Percentiles rank a stretch among this genome's conserved stretches.
Conservation (phyloP, 345 rosid genomes). For the Dipteronia sinensis region DNA sequence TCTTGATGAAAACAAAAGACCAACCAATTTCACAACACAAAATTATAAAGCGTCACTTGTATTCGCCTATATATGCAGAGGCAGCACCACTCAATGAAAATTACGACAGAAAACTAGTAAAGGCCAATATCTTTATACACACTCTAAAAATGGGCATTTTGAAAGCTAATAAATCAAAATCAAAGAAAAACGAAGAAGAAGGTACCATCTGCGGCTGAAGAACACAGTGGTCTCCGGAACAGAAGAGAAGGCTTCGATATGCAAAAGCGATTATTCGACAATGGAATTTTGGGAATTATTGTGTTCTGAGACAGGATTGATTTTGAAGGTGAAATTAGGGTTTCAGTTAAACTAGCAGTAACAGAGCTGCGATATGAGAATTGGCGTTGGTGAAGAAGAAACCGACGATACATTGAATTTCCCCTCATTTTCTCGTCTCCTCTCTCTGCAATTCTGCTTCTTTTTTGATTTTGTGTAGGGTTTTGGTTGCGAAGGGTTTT, state of each 20-base stretch:
- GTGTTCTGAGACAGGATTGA: neutral
- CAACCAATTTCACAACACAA: too few species aligned
- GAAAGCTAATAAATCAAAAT: neutral
- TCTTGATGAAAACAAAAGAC: too few species aligned
- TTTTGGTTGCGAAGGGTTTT: neutral
- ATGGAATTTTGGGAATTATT: neutral
- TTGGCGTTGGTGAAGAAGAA: neutral
- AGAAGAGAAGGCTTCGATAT: neutral
- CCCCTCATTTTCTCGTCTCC: constrained; percentile 13
- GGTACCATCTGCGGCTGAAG: neutral
- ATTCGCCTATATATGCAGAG: too few species aligned
- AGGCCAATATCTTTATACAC: too few species aligned
- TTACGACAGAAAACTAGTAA: too few species aligned
- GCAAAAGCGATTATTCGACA: neutral
- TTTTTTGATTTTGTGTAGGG: neutral
- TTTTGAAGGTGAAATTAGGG: neutral
- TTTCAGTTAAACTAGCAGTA: neutral
- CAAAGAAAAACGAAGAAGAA: neutral
- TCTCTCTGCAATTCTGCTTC: neutral
- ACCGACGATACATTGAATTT: neutral
- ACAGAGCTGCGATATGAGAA: neutral
- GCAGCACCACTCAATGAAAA: too few species aligned
- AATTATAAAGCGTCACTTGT: too few species aligned
- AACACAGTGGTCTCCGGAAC: constrained; percentile 7
- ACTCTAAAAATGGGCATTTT: too few species aligned